Base-by-base conservation (phyloP, 495 filamentous ascomycete species). In the Penicillium coprophilum region DNA sequence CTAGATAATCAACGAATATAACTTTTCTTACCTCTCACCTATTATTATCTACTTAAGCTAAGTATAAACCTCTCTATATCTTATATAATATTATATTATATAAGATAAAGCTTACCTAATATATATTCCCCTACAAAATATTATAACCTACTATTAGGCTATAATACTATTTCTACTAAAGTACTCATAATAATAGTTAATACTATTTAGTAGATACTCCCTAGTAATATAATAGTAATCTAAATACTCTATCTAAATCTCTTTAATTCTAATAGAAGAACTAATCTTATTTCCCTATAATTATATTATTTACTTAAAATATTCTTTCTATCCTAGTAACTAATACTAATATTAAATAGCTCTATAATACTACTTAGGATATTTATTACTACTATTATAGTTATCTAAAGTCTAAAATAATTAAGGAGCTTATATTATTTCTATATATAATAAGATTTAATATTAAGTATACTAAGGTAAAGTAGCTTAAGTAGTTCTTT, bases 311-410 rank as follows among this genome's bases (percentile, higher is more conserved):
- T 46, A 46, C 20, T 46, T 28, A 28, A 15, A 28, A 46, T 46
- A 32, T 53, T 19, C 39, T 53, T 19, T 53, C n/a, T 31, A 28
- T 53, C 4, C 12, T 31, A 21, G 8, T 44, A 53, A 45, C 27
- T 27, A 31, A 9, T 53, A 20, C n/a, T 30, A 30, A 15, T 19
- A 19, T 53, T 19, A 6, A 44, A 41, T 9, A n/a, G n/a, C 20
- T 51, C 2, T 51, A 40, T 52, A 31, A 52, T 20, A 52, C n/a
- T 21, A 31, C 9, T 52, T 30, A 40, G 2, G 50, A 40, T 52
- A 41, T 43, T 12, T 52, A 43, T 40, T 40, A 52, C 9, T 52
- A 45, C 9, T 4, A 2, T 10, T 32, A 44, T 20, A 30, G 11
- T 17, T 13, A 24, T 21, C 1, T 45, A 44, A 44, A 53, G 1